Conservation (phyloP, 306 rosid species). For the Rosa chinensis region DNA sequence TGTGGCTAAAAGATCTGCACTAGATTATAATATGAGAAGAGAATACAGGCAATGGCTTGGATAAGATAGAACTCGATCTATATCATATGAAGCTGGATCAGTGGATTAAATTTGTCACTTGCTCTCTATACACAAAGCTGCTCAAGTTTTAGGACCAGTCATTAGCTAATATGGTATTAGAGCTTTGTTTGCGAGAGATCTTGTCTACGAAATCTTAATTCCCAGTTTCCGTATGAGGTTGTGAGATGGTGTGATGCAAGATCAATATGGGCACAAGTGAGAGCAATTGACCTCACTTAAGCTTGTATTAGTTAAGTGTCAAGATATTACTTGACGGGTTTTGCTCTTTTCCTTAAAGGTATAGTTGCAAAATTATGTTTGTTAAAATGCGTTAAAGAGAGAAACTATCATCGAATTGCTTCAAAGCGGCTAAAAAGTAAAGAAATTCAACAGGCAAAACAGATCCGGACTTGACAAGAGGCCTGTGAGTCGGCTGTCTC, state of each 20-base stretch:
- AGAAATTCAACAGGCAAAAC: neutral
- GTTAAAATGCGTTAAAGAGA: too few species aligned
- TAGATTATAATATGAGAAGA: conserved; percentile 2
- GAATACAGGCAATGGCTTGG: conserved; percentile 16
- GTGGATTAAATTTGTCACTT: conserved; percentile 1
- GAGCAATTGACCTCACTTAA: neutral
- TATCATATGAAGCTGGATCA: neutral
- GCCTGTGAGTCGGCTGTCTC: too few species aligned
- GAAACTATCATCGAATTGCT: neutral
- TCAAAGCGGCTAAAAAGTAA: neutral
- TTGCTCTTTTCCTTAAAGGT: too few species aligned
- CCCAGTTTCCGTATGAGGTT: neutral
- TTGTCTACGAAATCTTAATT: neutral
- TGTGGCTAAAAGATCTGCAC: neutral
- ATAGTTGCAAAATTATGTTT: too few species aligned
- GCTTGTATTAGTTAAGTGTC: neutral
- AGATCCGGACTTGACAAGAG: neutral
- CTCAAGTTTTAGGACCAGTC: neutral
- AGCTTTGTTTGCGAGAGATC: neutral
- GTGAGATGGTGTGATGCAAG: neutral
- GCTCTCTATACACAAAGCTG: neutral
- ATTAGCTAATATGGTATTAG: neutral
- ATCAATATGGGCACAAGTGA: neutral
- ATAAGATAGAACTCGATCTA: neutral
- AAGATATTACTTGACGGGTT: too few species aligned